Base-by-base conservation (phyloP, 768 basidiomycete genomes). In the Boletus rex-veris region DNA sequence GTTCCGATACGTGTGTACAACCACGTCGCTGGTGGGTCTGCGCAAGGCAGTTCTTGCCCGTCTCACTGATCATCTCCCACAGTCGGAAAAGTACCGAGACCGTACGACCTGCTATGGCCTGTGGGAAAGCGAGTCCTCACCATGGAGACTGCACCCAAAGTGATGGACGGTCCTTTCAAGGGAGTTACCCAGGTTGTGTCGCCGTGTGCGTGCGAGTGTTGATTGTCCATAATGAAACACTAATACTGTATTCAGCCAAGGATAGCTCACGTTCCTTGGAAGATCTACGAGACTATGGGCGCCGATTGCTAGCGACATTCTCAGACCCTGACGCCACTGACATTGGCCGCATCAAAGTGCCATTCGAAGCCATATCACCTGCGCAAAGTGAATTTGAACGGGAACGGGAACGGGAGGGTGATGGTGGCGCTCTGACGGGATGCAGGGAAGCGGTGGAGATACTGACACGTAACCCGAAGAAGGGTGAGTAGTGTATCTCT, bases 1-100 rank as follows among this genome's bases (percentile, higher is more conserved):
- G 88, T 98, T 1, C 96, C 96, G 0, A 86, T 99, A 42, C 75
- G 93, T 21, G 77, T 98, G 6, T 98, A 97, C 72, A 94, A 92
- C 53, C 77, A 94, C 58, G 90, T 97, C 53, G 74, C 82, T 43
- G 82, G 94, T 93, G 46, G 84, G 28, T 8, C 35, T 53, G 14
- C 31, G 10, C 24, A 37, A 21, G 10, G 48, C 44, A 40, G 3
- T 7, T 35, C 26, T 33, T 26, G 39, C 36, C 59, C 19, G 26
- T 45, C 54, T 41, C 58, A 51, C 44, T 39, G 39, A 46, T 16
- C 28, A 14, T 41, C 12, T 33, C 54, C 10, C 31, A 18, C 55
- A 83, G 83, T 85, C 12, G 80, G 80, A 11, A 75, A 78, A 24
- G 75, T 79, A 2, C 74, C 81, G 2, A 72, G 77, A 36, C 83